phyloP scores from a whole-genome alignment of 805 yeast species.

The Yamadazyma akitaensis region DNA sequence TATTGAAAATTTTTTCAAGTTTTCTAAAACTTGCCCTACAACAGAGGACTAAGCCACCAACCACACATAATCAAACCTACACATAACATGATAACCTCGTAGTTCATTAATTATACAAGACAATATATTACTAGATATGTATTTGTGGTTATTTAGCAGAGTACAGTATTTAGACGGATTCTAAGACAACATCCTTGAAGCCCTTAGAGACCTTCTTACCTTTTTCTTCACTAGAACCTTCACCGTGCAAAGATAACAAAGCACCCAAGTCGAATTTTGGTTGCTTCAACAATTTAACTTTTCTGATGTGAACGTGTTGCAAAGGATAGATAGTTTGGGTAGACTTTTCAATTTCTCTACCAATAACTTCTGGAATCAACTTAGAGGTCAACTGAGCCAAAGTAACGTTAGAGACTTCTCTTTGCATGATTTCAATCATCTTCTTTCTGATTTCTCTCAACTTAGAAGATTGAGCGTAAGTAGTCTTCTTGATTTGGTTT shows the following conservation, averaged over 20 bases:
- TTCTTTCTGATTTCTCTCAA: constrained; percentile 96
- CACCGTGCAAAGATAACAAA: constrained; percentile 96
- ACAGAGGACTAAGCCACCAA: background rate
- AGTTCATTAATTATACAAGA: background rate
- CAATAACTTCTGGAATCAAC: constrained; percentile 98
- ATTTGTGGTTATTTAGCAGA: constrained; percentile 9
- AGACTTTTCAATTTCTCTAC: constrained; percentile 97
- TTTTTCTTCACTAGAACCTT: constrained; percentile 83
- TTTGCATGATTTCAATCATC: constrained; percentile 93
- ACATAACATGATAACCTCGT: background rate
- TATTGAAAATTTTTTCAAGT: background rate
- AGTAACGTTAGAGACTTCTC: constrained; percentile 93
- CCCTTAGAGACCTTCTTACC: constrained; percentile 97
- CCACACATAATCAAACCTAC: background rate
- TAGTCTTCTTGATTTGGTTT: constrained; percentile 95
- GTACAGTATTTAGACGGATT: constrained; percentile 65
- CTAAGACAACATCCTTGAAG: constrained; percentile 98
- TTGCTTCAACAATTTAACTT: constrained; percentile 96
- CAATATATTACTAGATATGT: constrained; percentile 8
- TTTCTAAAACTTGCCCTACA: background rate
- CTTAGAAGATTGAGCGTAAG: constrained; percentile 97
- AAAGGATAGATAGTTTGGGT: constrained; percentile 94
- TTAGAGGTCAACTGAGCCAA: constrained; percentile 95
- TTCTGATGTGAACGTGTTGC: constrained; percentile 98
- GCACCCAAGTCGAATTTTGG: constrained; percentile 98